These are phyloP conservation scores for Paraphoma sp. DNA, from an alignment of 2,329 filamentous ascomycete species.

Conservation along the genomic window DNA sequence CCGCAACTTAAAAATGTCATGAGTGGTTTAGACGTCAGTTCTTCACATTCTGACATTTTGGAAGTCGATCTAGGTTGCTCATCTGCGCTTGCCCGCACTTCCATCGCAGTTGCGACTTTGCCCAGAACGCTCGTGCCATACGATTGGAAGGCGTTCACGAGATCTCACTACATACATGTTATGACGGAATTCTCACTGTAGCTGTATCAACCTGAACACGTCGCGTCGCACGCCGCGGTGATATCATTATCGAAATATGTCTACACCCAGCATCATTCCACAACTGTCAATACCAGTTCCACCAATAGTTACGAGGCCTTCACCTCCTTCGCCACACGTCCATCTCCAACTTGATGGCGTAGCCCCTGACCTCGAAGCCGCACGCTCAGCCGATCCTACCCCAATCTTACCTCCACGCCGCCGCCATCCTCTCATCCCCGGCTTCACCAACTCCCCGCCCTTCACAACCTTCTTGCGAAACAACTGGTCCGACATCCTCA, in stretches of 20 bases:
- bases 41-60: too few relatives aligned
- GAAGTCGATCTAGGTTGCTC: too few relatives aligned
- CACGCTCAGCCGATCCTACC: background rate
- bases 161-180: too few relatives aligned
- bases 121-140: too few relatives aligned
- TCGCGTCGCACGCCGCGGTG: background rate
- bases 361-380: background rate
- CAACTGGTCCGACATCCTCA: constrained; percentile 65
- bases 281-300: background rate
- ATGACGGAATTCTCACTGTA: background rate
- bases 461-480: constrained; percentile 16
- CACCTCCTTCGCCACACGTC: background rate
- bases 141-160: too few relatives aligned
- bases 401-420: background rate
- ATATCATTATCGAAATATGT: background rate
- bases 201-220: background rate
- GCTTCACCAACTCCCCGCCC: constrained; percentile 18
- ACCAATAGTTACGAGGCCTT: too few relatives aligned
- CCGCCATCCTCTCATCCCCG: constrained; percentile 5
- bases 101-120: too few relatives aligned
- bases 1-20: too few relatives aligned
- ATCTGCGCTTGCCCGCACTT: too few relatives aligned
- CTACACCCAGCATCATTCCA: background rate
- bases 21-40: too few relatives aligned
- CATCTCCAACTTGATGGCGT: background rate